phyloP scores from a whole-genome alignment of 202 grass and related monocot genomes.

The Eragrostis tef region DNA sequence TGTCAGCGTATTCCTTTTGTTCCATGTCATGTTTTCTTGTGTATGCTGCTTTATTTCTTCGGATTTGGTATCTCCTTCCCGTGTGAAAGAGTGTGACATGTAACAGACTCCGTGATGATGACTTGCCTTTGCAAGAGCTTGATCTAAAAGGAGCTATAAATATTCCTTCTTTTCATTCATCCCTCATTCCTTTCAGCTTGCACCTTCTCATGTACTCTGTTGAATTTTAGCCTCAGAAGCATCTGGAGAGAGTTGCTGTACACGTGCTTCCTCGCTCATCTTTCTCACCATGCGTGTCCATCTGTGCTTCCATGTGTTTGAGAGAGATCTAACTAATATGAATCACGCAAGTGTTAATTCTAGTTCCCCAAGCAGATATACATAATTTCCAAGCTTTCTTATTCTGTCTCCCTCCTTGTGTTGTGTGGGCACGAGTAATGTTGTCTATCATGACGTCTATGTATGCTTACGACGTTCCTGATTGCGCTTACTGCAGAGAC shows the following conservation, averaged over 20 bases:
- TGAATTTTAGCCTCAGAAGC: conserved; percentile 51
- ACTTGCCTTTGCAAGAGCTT: conserved; percentile 43
- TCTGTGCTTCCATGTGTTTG: conserved; percentile 11
- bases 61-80: conserved; percentile 38
- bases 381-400: not conserved
- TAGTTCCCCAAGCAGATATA: too few relatives aligned
- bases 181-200: conserved; percentile 50
- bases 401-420: not conserved
- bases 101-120: conserved; percentile 49
- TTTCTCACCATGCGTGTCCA: not conserved
- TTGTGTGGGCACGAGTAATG: not conserved
- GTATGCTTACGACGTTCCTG: conserved; percentile 28
- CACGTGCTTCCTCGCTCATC: conserved; percentile 24
- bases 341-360: not conserved
- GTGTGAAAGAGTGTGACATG: conserved; percentile 52
- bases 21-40: conserved; percentile 9
- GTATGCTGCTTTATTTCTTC: conserved; percentile 32
- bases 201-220: conserved; percentile 55
- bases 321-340: not conserved
- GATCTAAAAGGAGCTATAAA: conserved; percentile 62
- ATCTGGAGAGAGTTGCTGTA: conserved; percentile 28
- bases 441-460: not conserved
- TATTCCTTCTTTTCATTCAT: conserved; percentile 59
- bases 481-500: conserved; percentile 71
- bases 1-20: not conserved